Percentiles rank a stretch among this genome's conserved stretches.
phyloP scores from a whole-genome alignment of 805 yeast genomes.

The Komagataella phaffii region DNA sequence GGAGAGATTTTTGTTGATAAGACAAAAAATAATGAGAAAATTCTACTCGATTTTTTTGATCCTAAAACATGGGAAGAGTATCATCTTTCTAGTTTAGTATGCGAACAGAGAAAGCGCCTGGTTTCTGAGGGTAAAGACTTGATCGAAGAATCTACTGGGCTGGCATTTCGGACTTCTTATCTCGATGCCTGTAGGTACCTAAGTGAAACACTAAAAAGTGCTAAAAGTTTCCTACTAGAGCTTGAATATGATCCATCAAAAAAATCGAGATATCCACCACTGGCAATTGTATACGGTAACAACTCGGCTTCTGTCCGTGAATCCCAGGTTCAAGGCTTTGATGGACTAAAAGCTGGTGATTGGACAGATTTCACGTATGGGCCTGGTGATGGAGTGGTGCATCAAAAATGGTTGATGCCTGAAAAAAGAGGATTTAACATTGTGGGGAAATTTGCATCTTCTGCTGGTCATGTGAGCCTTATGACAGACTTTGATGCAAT shows the following conservation, averaged over 20 bases:
- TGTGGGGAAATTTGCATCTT: slow-evolving; percentile 51
- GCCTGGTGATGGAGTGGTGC: slow-evolving; percentile 89
- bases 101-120: slow-evolving; percentile 18
- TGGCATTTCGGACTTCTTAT: slow-evolving; percentile 21
- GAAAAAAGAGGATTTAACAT: slow-evolving; percentile 60
- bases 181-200: slow-evolving; percentile 57
- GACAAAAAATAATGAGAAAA: slow-evolving; percentile 35
- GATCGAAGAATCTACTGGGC: neutral
- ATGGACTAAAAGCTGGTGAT: slow-evolving; percentile 57
- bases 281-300: slow-evolving; percentile 73
- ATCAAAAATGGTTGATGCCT: slow-evolving; percentile 74
- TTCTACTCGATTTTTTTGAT: slow-evolving; percentile 65
- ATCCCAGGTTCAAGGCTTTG: slow-evolving; percentile 44
- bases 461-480: slow-evolving; percentile 67
- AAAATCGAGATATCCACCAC: slow-evolving; percentile 54
- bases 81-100: slow-evolving; percentile 63
- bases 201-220: slow-evolving; percentile 40
- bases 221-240: slow-evolving; percentile 43
- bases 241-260: slow-evolving; percentile 38
- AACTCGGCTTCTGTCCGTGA: slow-evolving; percentile 79
- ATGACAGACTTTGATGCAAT: slow-evolving; percentile 63
- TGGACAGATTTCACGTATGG: slow-evolving; percentile 74
- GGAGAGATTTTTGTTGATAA: slow-evolving; percentile 64
- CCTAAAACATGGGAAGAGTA: slow-evolving; percentile 71
- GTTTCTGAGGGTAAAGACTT: neutral